Base-by-base conservation (phyloP, 1,139 yeast species). In the Sugiyamaella neomexicana region DNA sequence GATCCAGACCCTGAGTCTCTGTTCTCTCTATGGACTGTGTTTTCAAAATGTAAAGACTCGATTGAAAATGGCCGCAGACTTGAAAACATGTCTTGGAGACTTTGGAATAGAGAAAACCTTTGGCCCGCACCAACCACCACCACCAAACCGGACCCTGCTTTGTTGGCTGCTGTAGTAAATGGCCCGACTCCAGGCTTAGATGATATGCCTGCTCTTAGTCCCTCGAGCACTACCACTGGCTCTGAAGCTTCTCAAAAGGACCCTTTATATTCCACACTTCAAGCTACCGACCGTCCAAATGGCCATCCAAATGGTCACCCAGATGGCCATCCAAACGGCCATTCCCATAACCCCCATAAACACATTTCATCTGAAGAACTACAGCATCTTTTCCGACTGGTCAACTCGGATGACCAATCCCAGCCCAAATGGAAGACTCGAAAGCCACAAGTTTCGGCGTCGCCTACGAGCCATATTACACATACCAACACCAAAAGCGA, bases 31-130 rank as follows among this genome's bases (percentile, higher is more conserved):
- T 80, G 83, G 82, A 71, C 78, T 10, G 81, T 82, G 6, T 70
- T 81, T 50, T 75, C 81, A n/a, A 79, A 79, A 58, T 79, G 83
- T 43, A 76, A 81, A 16, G 75, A 76, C 55, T 73, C 73, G 56
- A 73, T 81, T 43, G 76, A 75, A 55, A 78, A 80, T 62, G 85
- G 85, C 32, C 74, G 77, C 52, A 71, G 86, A 17, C 67, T 81
- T 10, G 85, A 80, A 64, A 81, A 81, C 63, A 73, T 81, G 54
- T 77, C 82, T 49, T 81, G 85, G 85, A 70, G 86, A 39, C 73
- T 81, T 38, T 80, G 82, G 67, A 80, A 80, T 58, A 70, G 82
- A 49, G 80, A 78, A 46, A 54, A 79, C 2, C 63, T 49, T 12
- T 49, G 20, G 31, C 12, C 34, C 34, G 10, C 10, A 3, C n/a